A percentile compares a stretch with the other conserved stretches of the same genome.
phyloP scores from a whole-genome alignment of 1,284 basidiomycete genomes.

The Neonothopanus nambi region DNA sequence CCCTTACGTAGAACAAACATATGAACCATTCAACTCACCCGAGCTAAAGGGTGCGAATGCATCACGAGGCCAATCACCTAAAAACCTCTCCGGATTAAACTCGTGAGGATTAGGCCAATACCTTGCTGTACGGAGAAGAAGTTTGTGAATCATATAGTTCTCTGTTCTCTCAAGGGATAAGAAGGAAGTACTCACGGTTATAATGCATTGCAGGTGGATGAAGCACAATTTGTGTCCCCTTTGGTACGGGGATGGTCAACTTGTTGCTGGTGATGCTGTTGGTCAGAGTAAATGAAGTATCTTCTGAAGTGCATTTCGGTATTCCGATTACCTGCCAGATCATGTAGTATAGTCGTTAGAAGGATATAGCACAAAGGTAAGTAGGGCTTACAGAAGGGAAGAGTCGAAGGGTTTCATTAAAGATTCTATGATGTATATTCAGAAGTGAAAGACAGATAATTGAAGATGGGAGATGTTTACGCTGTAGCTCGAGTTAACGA shows the following conservation, averaged over 20 bases:
- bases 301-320: neutral
- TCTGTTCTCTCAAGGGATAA: neutral
- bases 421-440: neutral
- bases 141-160: no score
- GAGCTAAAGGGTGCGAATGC: conserved; percentile 10
- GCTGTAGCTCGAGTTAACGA: neutral
- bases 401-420: conserved; percentile 1
- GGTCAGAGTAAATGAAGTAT: neutral
- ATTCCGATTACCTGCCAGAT: neutral
- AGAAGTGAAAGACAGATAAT: no score
- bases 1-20: no score
- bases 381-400: neutral
- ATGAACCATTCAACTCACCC: neutral
- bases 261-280: neutral
- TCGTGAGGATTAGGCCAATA: conserved; percentile 7
- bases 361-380: no score
- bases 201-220: neutral
- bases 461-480: neutral
- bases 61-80: conserved; percentile 4
- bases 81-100: conserved; percentile 5
- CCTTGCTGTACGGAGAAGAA: neutral
- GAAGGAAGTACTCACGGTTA: conserved; percentile 1
- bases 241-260: neutral
- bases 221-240: neutral
- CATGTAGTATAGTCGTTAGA: no score